phyloP scores from a whole-genome alignment of 352 stramenopile species.

The Phytopythium litorale region DNA sequence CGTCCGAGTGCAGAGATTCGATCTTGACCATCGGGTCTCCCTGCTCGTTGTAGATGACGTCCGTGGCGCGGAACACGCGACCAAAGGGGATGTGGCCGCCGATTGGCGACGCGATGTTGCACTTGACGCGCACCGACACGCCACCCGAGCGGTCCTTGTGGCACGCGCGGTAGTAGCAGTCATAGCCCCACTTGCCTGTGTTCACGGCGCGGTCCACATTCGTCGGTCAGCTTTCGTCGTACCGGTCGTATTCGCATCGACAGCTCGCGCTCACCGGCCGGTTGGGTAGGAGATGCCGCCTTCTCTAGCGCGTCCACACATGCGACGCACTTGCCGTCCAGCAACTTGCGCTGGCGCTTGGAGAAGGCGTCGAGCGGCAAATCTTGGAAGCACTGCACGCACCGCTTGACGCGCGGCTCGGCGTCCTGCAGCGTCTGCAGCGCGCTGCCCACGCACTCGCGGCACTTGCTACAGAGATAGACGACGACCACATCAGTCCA shows the following conservation, averaged over 20 bases:
- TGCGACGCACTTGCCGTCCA: slow-evolving; percentile 57
- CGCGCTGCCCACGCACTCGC: slow-evolving; percentile 36
- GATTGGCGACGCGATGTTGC: slow-evolving; percentile 66
- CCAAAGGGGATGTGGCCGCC: slow-evolving; percentile 58
- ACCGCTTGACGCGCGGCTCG: slow-evolving; percentile 45
- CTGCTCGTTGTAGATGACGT: slow-evolving; percentile 66
- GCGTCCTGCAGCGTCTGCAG: slow-evolving; percentile 15
- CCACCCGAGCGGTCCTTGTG: slow-evolving; percentile 65
- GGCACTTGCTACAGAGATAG: slow-evolving; percentile 71
- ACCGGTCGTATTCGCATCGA: no score
- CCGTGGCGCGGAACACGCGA: slow-evolving; percentile 54
- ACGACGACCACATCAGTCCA: neutral
- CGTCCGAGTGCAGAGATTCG: slow-evolving; percentile 29
- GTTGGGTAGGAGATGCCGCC: slow-evolving; percentile 17
- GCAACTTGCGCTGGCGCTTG: slow-evolving; percentile 61
- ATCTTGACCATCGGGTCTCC: slow-evolving; percentile 73
- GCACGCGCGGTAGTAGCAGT: slow-evolving; percentile 61
- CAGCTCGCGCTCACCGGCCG: slow-evolving; percentile 15
- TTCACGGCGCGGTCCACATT: neutral
- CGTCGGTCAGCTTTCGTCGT: neutral
- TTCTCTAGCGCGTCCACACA: slow-evolving; percentile 53
- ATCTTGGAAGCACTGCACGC: slow-evolving; percentile 74
- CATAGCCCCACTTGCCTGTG: slow-evolving; percentile 57
- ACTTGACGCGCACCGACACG: slow-evolving; percentile 58
- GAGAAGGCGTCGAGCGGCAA: slow-evolving; percentile 57